Base-by-base conservation (phyloP, 1,284 basidiomycete species). In the Ceratobasidium sp. region DNA sequence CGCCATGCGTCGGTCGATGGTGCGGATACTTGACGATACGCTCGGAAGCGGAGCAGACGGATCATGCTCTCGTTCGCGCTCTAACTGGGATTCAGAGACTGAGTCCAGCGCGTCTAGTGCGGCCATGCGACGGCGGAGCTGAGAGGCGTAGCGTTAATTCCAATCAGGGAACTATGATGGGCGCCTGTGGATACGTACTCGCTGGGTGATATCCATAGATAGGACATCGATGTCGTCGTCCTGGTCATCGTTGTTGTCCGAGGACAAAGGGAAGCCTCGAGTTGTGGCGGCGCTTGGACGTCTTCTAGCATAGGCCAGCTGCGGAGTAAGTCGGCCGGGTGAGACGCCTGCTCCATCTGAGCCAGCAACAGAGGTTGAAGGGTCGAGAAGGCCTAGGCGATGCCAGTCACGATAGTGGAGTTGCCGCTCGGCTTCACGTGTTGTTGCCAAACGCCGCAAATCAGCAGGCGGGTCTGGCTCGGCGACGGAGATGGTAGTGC, bases 361-460 rank as follows among this genome's bases (percentile, higher is more conserved):
- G 23, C 54, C 54, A 25, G 53, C 53, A 40, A 28, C 30, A 6
- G 66, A 42, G 14, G 66, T 21, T 30, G 66, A 56, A n/a, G 66
- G 66, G 28, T 69, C 66, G 23, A 69, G 49, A 21, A 69, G 54
- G 44, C 54, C 54, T 16, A 69, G 40, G 58, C 66, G 66, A 18
- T 69, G 66, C 66, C 66, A 69, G 33, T 69, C 66, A 23, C 66
- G 66, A 28, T 69, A 59, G 12, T 69, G 66, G 11, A 69, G 54
- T 56, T 69, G 66, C 23, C 66, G 66, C 42, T 69, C 66, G 53
- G 66, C 66, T 42, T 69, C 66, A 36, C 66, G 66, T 58, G 66
- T 69, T 18, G 66, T 69, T 48, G 66, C 66, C 12, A 69, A 23
- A 40, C 66, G 66, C 16, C 66, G 53, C 38, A 69, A 33, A 49